A percentile compares a stretch with the other conserved stretches of the same genome.
phyloP scores from a whole-genome alignment of 1,284 basidiomycete genomes.

The Fomes fomentarius region DNA sequence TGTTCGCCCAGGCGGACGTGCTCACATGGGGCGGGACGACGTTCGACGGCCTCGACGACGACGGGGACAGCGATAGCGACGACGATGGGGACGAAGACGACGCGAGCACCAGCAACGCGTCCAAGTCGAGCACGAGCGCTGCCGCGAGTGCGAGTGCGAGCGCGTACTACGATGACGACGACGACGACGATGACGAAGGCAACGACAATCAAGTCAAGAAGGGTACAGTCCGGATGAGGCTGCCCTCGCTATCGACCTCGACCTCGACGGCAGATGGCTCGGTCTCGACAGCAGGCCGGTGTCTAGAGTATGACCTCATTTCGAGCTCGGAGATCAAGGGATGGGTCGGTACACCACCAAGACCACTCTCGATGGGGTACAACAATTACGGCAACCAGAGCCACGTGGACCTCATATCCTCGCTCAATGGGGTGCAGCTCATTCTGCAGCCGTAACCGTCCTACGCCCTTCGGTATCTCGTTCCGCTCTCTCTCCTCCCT shows the following conservation, averaged over 20 bases:
- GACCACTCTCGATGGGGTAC: constrained; percentile 3
- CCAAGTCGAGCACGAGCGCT: too few relatives aligned
- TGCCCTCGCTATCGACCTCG: constrained; percentile 1
- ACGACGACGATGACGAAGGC: neutral
- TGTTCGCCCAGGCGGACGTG: constrained; percentile 27
- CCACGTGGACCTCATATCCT: constrained; percentile 20
- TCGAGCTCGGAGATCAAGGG: constrained; percentile 22
- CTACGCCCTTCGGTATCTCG: neutral
- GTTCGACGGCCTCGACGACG: constrained; percentile 6
- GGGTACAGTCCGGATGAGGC: constrained; percentile 14
- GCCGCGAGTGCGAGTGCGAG: neutral
- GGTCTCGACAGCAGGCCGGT: constrained; percentile 7
- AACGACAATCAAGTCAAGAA: neutral
- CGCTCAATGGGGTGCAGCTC: constrained; percentile 22
- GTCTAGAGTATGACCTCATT: constrained; percentile 24
- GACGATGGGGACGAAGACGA: constrained; percentile 2
- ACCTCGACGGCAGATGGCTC: neutral
- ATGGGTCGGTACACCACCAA: constrained; percentile 21
- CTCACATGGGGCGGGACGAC: constrained; percentile 10
- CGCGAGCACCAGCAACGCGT: too few relatives aligned
- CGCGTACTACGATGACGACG: neutral
- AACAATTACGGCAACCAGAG: constrained; percentile 7
- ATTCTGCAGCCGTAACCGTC: constrained; percentile 17
- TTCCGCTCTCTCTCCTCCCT: too few relatives aligned
- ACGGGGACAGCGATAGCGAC: neutral